Evolutionary conservation across 805 yeast genomes (phyloP).

Genomic region (Yarrowia bubula): DNA sequence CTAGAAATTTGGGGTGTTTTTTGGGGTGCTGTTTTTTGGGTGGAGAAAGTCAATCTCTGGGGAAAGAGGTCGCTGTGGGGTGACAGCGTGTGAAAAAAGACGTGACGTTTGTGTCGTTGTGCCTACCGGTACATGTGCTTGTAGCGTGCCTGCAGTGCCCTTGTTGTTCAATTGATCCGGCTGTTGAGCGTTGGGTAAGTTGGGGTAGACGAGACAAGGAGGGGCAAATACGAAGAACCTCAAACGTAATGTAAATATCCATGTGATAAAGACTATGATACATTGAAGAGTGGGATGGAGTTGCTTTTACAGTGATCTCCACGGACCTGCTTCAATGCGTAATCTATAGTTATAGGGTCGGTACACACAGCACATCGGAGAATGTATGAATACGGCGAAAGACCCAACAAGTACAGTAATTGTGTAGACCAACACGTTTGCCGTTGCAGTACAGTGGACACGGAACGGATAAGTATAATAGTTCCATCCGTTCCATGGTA

Average conservation of each 20-base stretch:
- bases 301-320: background rate
- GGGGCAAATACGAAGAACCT: constrained; percentile 14
- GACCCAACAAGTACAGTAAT: too few species aligned
- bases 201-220: constrained; percentile 12
- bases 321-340: background rate
- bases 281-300: background rate
- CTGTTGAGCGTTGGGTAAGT: constrained; percentile 14
- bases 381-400: too few species aligned
- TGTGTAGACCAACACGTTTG: too few species aligned
- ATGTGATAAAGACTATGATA: background rate
- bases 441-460: too few species aligned
- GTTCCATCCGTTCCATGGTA: background rate
- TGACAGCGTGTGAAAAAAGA: background rate
- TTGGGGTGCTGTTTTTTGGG: background rate
- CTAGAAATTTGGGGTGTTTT: too few species aligned
- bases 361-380: too few species aligned
- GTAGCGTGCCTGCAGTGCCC: too few species aligned
- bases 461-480: background rate
- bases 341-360: too few species aligned
- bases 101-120: background rate
- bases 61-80: too few species aligned
- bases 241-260: constrained; percentile 12
- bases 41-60: background rate
- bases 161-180: constrained; percentile 20
- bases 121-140: background rate